Evolutionary conservation across 805 yeast genomes (phyloP), one percentile per base, ranked within the genome.

Genomic region (Yamadazyma laniorum): DNA sequence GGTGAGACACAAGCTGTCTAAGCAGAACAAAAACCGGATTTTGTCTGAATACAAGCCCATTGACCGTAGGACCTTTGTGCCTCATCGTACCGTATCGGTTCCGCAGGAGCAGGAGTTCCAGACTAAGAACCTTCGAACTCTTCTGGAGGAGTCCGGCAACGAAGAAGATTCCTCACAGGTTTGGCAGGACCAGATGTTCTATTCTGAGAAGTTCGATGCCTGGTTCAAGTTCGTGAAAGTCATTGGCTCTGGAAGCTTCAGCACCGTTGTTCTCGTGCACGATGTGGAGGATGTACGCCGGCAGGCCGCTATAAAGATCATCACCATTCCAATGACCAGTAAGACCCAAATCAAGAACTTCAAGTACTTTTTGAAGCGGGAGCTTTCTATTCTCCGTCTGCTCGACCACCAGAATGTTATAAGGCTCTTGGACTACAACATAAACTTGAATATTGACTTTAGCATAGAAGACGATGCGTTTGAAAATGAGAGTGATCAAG

Each of bases 271-370:
- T 13, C 51, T 75, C 12, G 83, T 76, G 5, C 57, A 58, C 27
- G 49, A 61, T 2, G 32, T 56, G 0, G 58, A 55, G 11, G 44
- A 48, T 16, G 37, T 33, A 4, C 25, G 13, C 6, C 27, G 42
- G 12, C 38, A 54, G 18, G 82, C 81, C 3, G 97, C 97, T 0
- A 73, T 91, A 25, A 91, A 91, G 56, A 74, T 85, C 13, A 64
- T 75, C 12, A 42, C 56, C 4, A 58, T 68, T n/a, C 75, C 75
- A 7, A 40, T 48, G 12, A 52, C 55, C 4, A 53, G 49, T 17
- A 43, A 49, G 40, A 34, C 43, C 39, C 58, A 56, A 30, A 36
- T 57, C 25, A 40, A 52, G 40, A 55, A 61, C 50, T 58, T 67
- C 56, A 55, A 61, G 45, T 51, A 61, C 27, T 65, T 60, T 58